These are phyloP conservation scores for Russula sp. DNA, from an alignment of 768 basidiomycete species.

Conservation along the genomic window DNA sequence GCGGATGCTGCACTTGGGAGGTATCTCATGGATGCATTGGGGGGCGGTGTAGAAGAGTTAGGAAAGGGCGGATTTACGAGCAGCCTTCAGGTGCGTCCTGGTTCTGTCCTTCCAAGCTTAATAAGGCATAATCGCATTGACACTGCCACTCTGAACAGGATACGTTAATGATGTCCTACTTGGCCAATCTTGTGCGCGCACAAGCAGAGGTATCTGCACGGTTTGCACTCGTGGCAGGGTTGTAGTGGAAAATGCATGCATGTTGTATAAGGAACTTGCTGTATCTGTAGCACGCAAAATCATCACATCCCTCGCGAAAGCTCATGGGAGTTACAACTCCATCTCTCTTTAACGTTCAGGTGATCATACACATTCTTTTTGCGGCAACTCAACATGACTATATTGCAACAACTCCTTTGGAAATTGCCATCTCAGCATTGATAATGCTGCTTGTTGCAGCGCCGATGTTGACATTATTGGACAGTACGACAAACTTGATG, in stretches of 20 bases:
- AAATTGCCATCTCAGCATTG: constrained; percentile 91
- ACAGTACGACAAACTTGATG: constrained; percentile 89
- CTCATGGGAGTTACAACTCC: not conserved
- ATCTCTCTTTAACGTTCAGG: too few relatives aligned
- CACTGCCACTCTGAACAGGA: constrained; percentile 42
- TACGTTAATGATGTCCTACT: constrained; percentile 89
- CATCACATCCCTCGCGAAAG: not conserved
- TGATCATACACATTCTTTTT: not conserved
- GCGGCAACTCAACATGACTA: constrained; percentile 29
- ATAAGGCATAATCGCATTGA: constrained; percentile 21
- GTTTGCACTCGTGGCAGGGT: constrained; percentile 61
- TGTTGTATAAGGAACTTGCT: constrained; percentile 8
- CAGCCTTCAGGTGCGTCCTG: constrained; percentile 54
- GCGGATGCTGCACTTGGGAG: constrained; percentile 84
- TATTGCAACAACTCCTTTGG: constrained; percentile 48
- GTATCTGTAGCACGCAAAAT: constrained; percentile 6
- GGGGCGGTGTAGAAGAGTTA: constrained; percentile 57
- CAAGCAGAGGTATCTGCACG: constrained; percentile 90
- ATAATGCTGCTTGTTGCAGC: constrained; percentile 97
- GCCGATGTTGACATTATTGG: constrained; percentile 92
- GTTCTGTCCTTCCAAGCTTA: constrained; percentile 7
- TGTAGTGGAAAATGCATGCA: constrained; percentile 27
- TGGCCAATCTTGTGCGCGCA: constrained; percentile 86
- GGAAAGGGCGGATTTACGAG: constrained; percentile 73
- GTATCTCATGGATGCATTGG: constrained; percentile 83